Evolutionary conservation across 495 filamentous ascomycete genomes (phyloP).

Genomic region (Haplographium delicatum): DNA sequence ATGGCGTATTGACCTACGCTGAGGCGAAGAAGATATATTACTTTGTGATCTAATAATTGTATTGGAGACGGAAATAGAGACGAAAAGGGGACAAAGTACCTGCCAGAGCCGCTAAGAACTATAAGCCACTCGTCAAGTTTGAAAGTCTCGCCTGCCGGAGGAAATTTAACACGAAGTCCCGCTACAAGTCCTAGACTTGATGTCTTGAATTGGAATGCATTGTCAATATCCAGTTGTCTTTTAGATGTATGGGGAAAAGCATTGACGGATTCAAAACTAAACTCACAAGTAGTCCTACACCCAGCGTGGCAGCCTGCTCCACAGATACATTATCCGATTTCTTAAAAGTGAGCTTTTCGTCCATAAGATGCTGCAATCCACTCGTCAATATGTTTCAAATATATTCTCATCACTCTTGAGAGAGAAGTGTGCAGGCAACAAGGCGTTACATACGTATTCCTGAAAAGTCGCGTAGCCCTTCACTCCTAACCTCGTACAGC

Average conservation of each 20-base stretch:
- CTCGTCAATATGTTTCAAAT: too few species aligned
- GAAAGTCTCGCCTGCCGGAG: too few species aligned
- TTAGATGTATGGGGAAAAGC: too few species aligned
- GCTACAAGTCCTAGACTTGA: constrained; percentile 23
- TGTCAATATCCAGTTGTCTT: too few species aligned
- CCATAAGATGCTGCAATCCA: constrained; percentile 37
- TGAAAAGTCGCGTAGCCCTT: constrained; percentile 37
- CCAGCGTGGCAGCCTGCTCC: constrained; percentile 35
- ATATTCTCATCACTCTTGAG: too few species aligned
- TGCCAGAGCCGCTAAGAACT: constrained; percentile 39
- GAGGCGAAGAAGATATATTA: too few species aligned
- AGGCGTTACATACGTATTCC: constrained; percentile 31
- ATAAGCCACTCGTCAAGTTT: constrained; percentile 3
- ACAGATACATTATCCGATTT: constrained; percentile 25
- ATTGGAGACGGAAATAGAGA: background rate
- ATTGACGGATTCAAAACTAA: too few species aligned
- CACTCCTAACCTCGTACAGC: constrained; percentile 37
- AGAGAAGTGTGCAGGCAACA: too few species aligned
- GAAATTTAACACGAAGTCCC: constrained; percentile 27
- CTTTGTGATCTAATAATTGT: constrained; percentile 13
- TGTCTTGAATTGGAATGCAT: too few species aligned
- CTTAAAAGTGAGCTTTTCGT: constrained; percentile 34
- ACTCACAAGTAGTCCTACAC: constrained; percentile 34
- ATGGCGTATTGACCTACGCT: too few species aligned
- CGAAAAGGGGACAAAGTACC: constrained; percentile 12